Base-by-base conservation (phyloP, 1,284 basidiomycete genomes). In the Stereum hirsutum region DNA sequence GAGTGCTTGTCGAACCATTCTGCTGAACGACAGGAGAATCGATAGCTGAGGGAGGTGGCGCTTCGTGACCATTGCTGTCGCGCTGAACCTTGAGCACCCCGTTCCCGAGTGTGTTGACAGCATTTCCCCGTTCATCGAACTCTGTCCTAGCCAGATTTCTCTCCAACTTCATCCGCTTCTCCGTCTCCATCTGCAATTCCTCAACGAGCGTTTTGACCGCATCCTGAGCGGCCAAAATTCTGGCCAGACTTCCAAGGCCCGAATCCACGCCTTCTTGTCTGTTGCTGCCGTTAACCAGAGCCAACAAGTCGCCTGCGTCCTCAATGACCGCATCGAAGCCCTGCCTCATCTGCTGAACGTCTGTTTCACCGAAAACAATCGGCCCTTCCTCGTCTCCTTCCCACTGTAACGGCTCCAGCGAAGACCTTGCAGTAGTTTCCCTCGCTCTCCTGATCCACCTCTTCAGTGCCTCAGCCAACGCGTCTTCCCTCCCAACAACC, bases 401-500 rank as follows among this genome's bases (percentile, higher is more conserved):
- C n/a, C n/a, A n/a, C n/a, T n/a, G n/a, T n/a, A n/a, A n/a, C n/a
- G n/a, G n/a, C 10, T 55, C 50, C 5, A 43, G 37, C 17, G 54
- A 44, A n/a, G 23, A n/a, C 23, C 56, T 55, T 8, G 52, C 51
- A 12, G 68, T 49, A 4, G 57, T 54, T 49, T 83, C 79, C 33
- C 66, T 66, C 5, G 71, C 66, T 25, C 66, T 64, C 39, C 72
- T 59, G 6, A 74, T 59, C 78, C 78, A 81, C 43, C 75, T 60
- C 39, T 69, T 62, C 43, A 88, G 53, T 4, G 63, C 68, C 52
- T 80, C 79, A 5, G 68, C 62, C 0, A 82, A 52, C 27, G 66
- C 62, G 57, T 90, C 88, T 55, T 91, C 88, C 20, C 81, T 63
- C 1, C 72, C 69, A 2, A 87, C 65, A 53, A 88, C 68, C 7